Base-by-base conservation (phyloP, 2,329 filamentous ascomycete genomes). In the Pyrenophora teres region DNA sequence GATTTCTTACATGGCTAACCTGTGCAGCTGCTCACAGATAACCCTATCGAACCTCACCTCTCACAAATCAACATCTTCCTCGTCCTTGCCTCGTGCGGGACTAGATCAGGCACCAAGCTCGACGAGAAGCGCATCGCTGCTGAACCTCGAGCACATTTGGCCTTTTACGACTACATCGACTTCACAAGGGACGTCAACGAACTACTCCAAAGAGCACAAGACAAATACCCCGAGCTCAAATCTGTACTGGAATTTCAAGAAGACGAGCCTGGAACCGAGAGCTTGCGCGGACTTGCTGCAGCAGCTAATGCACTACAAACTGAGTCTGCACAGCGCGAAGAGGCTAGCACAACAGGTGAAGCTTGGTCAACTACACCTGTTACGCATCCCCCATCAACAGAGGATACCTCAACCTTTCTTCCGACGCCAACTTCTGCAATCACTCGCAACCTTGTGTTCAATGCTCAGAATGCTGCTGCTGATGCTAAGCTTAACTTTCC, bases 1-100 rank as follows among this genome's bases (percentile, higher is more conserved):
- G 3, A 25, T 25, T 25, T 13, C 10, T 18, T 37, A 7, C 30
- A 13, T 27, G 31, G 35, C 35, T 55, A 33, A 46, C 30, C n/a
- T 30, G n/a, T 19, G 10, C 27, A 54, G 39, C 53, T 59, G 9
- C 58, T 59, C 6, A 48, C 31, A 12, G 33, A 47, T 2, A 42
- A 35, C 16, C 23, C 41, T 6, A 41, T 39, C 37, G 50, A 61
- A 7, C 57, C 56, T 3, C 18, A 57, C 13, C 58, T 72, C 7
- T 56, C 52, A 4, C 83, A 82, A 3, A 81, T 82, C 33, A 82
- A 80, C 30, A 83, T 83, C n/a, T 88, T 89, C 66, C 88, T 87
- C 59, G 89, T 57, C 3, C 50, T 54, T n/a, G 33, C 54, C 2
- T 40, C 50, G 8, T 43, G 36, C 3, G 27, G 38, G n/a, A 37